Evolutionary conservation across 208 protist genomes (phyloP), one percentile per base, ranked within the genome.

Genomic region (Angomonas ambiguus): DNA sequence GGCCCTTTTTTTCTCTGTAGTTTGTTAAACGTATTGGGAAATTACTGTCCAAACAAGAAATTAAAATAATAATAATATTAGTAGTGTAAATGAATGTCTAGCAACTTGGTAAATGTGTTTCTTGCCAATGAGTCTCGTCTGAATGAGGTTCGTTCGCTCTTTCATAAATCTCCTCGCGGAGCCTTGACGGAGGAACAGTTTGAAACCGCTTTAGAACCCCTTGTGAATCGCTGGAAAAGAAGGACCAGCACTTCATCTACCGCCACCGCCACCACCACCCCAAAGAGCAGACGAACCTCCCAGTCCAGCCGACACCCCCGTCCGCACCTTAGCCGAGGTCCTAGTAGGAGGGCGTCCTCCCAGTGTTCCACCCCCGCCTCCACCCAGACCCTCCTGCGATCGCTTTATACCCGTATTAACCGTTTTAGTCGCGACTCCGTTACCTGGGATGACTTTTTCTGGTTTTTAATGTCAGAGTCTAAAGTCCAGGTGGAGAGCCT

Each of bases 361-460:
- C n/a, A n/a, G n/a, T n/a, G n/a, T n/a, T 53, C 45, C 45, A 53
- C 45, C 45, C 3, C 45, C 35, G 35, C 35, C 35, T 13, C 35
- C 35, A 41, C 35, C 35, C 5, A 41, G 13, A 53, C 4, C 3
- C 45, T 53, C 45, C 18, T 53, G 18, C 8, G 4, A 8, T 27
- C 45, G 5, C 45, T 53, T 16, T 91, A 88, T 61, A 76, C 74
- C 51, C 65, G 69, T 22, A 65, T 91, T 30, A 74, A 91, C 59
- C 35, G 66, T 22, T 48, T 72, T 55, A 82, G 79, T 60, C 62
- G 78, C 35, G 76, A 73, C 28, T 41, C 74, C n/a, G 62, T 91
- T 28, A 80, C 78, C 8, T 91, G 85, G 85, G 77, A 82, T 41
- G 70, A 88, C 48, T 2, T 91, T 2, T 41, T 88, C 30, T 69